Base-by-base conservation (phyloP, 2,329 filamentous ascomycete species). In the Sclerotinia minor region DNA sequence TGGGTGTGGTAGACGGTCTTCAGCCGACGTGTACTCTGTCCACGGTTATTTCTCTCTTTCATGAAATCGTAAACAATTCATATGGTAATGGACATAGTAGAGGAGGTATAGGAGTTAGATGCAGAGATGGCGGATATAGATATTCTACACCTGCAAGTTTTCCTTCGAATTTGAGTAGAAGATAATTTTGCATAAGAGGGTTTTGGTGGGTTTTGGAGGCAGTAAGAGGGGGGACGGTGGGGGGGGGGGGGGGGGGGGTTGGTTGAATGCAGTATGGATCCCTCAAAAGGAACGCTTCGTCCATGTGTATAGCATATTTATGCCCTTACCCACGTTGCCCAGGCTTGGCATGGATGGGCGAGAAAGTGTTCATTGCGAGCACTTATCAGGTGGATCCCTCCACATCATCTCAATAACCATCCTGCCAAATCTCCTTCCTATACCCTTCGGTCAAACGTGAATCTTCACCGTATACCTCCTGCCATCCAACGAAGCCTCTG, bases 401-500 rank as follows among this genome's bases (percentile, higher is more conserved):
- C 32, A n/a, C 21, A 17, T 19, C 19, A n/a, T 61, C 13, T 61
- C 68, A 76, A 69, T 76, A 75, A 11, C 72, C 75, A 50, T 76
- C 70, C 67, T 74, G 82, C 94, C 94, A 98, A 60, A 98, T 80
- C 79, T 97, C 92, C 80, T 91, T 92, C 67, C 85, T 83, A 79
- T 92, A 98, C 1, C 83, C 91, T 79, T 96, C 92, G 0, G 95
- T 98, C 78, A 99, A 80, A 71, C 87, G 81, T 76, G 89, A 83
- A 80, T 98, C 93, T 64, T 86, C 82, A 0, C 93, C 94, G 79
- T 89, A 92, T 73, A 85, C 82, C 80, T 96, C 89, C 83, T 97
- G 93, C 95, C 95, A 99, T 68, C 89, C 87, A 19, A 87, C 85
- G 77, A 98, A 99, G 0, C 95, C 95, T 0, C 87, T 85, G 63